phyloP scores from a whole-genome alignment of 2,329 filamentous ascomycete species.

The Penicillium sp. region DNA sequence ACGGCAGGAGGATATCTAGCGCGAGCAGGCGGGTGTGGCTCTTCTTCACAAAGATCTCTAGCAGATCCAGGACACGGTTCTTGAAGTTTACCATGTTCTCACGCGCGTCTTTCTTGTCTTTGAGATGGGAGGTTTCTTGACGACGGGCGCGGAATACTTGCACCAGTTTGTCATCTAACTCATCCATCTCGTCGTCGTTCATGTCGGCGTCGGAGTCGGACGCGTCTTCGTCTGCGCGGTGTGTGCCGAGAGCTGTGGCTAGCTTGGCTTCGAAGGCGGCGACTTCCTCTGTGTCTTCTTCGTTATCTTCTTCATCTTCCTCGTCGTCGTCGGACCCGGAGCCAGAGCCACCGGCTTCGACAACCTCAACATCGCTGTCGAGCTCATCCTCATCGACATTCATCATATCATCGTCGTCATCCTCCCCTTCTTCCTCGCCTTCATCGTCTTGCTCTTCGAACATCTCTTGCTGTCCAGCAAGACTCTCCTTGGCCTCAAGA shows the following conservation, averaged over 20 bases:
- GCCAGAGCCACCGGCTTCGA: conserved; percentile 37
- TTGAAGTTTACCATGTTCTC: conserved; percentile 93
- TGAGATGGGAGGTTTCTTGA: conserved; percentile 68
- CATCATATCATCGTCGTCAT: conserved; percentile 49
- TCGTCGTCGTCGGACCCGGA: conserved; percentile 50
- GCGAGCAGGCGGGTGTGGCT: conserved; percentile 67
- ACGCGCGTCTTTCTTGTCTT: conserved; percentile 82
- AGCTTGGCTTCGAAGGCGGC: conserved; percentile 71
- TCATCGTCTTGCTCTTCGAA: conserved; percentile 69
- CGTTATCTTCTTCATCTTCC: conserved; percentile 45
- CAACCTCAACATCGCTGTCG: conserved; percentile 39
- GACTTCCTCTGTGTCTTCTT: conserved; percentile 50
- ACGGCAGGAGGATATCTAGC: conserved; percentile 68
- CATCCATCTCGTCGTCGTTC: conserved; percentile 95
- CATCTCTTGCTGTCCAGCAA: conserved; percentile 78
- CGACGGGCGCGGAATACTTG: conserved; percentile 80
- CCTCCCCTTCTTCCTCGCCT: conserved; percentile 16
- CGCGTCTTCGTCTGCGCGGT: conserved; percentile 57
- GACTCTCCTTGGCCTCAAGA: conserved; percentile 73
- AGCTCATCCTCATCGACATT: conserved; percentile 42
- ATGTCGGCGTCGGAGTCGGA: conserved; percentile 77
- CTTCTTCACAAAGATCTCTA: conserved; percentile 79
- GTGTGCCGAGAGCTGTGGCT: conserved; percentile 72
- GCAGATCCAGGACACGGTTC: conserved; percentile 81
- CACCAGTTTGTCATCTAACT: conserved; percentile 75